Evolutionary conservation across 2,329 filamentous ascomycete genomes (phyloP), one percentile per base, ranked within the genome.

Genomic region (Scortechinia acanthostroma): DNA sequence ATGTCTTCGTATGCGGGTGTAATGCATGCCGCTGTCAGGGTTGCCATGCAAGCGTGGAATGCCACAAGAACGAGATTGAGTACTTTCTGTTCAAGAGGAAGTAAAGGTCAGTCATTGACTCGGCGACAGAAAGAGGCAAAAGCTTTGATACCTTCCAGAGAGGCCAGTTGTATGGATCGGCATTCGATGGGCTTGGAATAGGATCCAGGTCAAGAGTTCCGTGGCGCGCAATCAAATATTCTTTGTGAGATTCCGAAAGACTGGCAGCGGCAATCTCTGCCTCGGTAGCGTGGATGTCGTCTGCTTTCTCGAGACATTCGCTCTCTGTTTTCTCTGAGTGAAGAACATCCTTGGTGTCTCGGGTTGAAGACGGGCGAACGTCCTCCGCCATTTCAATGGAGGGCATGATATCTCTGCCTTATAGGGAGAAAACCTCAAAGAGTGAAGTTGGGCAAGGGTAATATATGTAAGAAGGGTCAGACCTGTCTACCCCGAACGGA

Each of bases 161-260:
- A 2, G 72, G 65, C 73, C 73, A 78, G 48, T 79, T 78, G 54
- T 74, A 76, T 1, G 74, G 75, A 53, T 78, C 74, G 2, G 68
- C 69, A 45, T 69, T 65, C 25, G 64, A 64, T 51, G 65, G 64
- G 22, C 64, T 64, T 1, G 75, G 75, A 14, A 78, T 55, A 1
- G 75, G 75, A 42, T 76, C 70, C 3, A 78, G 64, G 17, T 76
- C 66, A 20, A 76, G 53, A 1, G 71, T 77, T 43, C 74, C 74
- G 64, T 78, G 74, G 45, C 68, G 63, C 22, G 64, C 51, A 10
- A 77, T 55, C 3, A 79, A 61, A 54, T 75, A 78, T 40, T 73
- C 61, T 15, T 64, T 62, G 50, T 74, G 70, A 44, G 67, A 64
- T 42, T 61, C 57, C 4, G 67, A 58, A 14, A 73, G 58, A n/a